These are phyloP conservation scores for Picochlorum sp. DNA, from an alignment of 139 green algal species.

Conservation along the genomic window DNA sequence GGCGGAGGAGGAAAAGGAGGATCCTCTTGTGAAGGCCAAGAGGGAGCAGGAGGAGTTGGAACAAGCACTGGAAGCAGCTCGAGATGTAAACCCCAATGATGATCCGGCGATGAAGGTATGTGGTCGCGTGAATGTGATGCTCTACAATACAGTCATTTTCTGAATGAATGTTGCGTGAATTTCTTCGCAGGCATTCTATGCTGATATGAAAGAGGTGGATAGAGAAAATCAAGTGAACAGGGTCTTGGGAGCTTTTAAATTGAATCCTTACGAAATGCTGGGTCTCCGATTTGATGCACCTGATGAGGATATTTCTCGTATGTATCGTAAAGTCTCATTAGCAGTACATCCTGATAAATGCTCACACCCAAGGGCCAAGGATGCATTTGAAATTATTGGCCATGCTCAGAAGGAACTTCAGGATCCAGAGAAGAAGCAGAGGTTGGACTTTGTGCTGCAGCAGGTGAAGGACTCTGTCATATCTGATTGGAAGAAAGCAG, in stretches of 20 bases:
- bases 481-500: slow-evolving; percentile 68
- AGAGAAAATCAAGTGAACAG: slow-evolving; percentile 88
- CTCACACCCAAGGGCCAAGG: slow-evolving; percentile 47
- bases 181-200: slow-evolving; percentile 62
- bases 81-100: slow-evolving; percentile 25
- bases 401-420: slow-evolving; percentile 63
- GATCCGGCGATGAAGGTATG: slow-evolving; percentile 23
- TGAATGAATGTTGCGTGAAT: neutral
- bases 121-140: neutral
- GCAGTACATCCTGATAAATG: slow-evolving; percentile 77
- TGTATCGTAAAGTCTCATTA: slow-evolving; percentile 79
- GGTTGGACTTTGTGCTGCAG: slow-evolving; percentile 50
- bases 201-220: slow-evolving; percentile 79
- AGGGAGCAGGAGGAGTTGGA: slow-evolving; percentile 24
- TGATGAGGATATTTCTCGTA: slow-evolving; percentile 65
- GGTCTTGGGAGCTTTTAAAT: slow-evolving; percentile 88
- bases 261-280: slow-evolving; percentile 94
- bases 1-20: slow-evolving; percentile 24
- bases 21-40: slow-evolving; percentile 25
- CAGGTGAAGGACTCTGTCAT: slow-evolving; percentile 63
- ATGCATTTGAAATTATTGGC: slow-evolving; percentile 80
- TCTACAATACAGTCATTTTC: too few relatives aligned
- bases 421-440: slow-evolving; percentile 58
- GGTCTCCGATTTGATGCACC: slow-evolving; percentile 72
- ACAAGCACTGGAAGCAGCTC: slow-evolving; percentile 17